Conservation (phyloP, 2,329 filamentous ascomycete species). For the Nectriaceae sp. region DNA sequence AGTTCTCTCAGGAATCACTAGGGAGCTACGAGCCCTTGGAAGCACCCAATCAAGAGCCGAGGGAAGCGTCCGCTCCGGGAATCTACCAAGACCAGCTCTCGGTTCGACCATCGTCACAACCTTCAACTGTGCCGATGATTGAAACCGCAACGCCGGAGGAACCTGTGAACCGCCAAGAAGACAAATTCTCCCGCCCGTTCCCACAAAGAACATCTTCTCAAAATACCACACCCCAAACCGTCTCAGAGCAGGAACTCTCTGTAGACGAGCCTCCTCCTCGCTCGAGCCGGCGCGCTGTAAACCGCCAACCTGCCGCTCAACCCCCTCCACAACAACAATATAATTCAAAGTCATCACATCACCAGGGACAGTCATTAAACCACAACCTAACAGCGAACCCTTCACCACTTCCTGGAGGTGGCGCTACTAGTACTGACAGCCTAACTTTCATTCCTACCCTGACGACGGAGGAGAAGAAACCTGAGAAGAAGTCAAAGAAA, state of each 20-base stretch:
- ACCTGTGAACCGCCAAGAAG: constrained; percentile 27
- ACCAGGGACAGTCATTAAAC: constrained; percentile 28
- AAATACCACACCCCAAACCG: constrained; percentile 44
- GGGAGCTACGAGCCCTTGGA: constrained; percentile 50
- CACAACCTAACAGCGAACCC: constrained; percentile 43
- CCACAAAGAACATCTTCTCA: constrained; percentile 60
- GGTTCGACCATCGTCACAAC: constrained; percentile 35
- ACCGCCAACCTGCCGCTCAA: constrained; percentile 20
- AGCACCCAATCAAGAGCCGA: constrained; percentile 35
- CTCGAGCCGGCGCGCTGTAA: constrained; percentile 32
- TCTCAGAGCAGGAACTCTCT: constrained; percentile 24
- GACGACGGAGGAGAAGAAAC: constrained; percentile 68
- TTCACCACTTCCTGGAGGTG: constrained; percentile 70
- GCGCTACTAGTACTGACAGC: constrained; percentile 69
- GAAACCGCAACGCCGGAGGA: constrained; percentile 62
- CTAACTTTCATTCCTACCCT: constrained; percentile 80
- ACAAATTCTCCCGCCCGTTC: constrained; percentile 36
- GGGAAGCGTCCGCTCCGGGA: constrained; percentile 21
- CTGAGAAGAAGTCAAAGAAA: constrained; percentile 75
- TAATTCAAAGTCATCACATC: constrained; percentile 28
- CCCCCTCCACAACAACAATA: constrained; percentile 28
- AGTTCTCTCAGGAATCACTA: constrained; percentile 48
- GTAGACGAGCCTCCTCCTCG: constrained; percentile 49
- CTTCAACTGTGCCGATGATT: constrained; percentile 49
- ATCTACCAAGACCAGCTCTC: constrained; percentile 35